Evolutionary conservation across 1,139 yeast genomes (phyloP), one percentile per base, ranked within the genome.

Genomic region (Diutina scorzettiae): DNA sequence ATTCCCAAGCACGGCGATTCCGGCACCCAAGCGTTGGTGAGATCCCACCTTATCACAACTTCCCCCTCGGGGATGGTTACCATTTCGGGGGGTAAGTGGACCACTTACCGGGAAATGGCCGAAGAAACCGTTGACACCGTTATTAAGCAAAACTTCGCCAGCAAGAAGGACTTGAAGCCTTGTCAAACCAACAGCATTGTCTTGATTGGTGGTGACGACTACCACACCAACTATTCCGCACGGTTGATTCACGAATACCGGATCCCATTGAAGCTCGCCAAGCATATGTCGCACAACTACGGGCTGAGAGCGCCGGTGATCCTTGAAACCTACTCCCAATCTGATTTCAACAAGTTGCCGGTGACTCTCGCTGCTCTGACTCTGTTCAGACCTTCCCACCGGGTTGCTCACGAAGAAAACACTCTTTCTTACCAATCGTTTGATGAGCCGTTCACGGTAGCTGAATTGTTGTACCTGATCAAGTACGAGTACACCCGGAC

Each of bases 61-160:
- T 76, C 94, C 19, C 76, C 71, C 46, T 69, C 81, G 42, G 93
- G 91, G 20, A 72, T 89, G 52, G 71, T 89, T 42, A 89, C 97
- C 41, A 83, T 89, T 53, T 82, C 95, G 24, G 97, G 97, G 55
- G 97, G 97, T 62, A 89, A 89, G 65, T 89, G 97, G 97, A 89
- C 97, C 45, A 89, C 97, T 34, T 89, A 87, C 68, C 76, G 97
- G 66, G 95, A 86, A 66, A 89, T 89, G 97, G 96, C 97, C 30
- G 80, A 87, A 65, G 96, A 89, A 66, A 85, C 96, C 41, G 81
- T 89, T 42, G 82, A 85, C 60, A 78, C 77, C 51, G 76, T 85
- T 46, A 71, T 85, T 44, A 70, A 75, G 54, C 71, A 66, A 50
- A 59, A 61, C 42, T 70, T 74, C 44, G 59, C 58, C 40, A 60